phyloP scores from a whole-genome alignment of 768 basidiomycete genomes.

The Mycena rosella region DNA sequence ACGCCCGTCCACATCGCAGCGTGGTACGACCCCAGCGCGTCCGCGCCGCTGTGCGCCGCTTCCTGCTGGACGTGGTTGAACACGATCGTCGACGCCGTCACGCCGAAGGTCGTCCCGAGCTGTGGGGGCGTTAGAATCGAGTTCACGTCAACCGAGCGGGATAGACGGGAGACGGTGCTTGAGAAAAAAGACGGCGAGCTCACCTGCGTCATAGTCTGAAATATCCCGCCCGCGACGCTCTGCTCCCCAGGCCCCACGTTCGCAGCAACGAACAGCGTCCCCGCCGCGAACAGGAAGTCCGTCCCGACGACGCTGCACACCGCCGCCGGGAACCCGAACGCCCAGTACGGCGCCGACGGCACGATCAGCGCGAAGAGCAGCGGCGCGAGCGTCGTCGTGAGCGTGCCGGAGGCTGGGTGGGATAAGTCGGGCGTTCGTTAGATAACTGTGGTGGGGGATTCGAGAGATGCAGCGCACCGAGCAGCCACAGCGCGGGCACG shows the following conservation, averaged over 20 bases:
- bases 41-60: constrained; percentile 38
- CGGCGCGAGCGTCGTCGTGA: constrained; percentile 60
- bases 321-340: constrained; percentile 71
- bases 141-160: too few species aligned
- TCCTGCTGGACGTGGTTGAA: constrained; percentile 58
- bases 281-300: constrained; percentile 71
- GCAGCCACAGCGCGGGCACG: not conserved
- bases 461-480: too few species aligned
- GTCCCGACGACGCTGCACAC: constrained; percentile 67
- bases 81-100: constrained; percentile 70
- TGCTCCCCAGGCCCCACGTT: constrained; percentile 67
- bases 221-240: constrained; percentile 70
- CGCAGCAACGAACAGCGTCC: constrained; percentile 69
- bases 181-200: constrained; percentile 22
- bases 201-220: too few species aligned
- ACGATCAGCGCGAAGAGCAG: constrained; percentile 69
- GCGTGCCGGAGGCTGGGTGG: constrained; percentile 57
- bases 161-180: not conserved
- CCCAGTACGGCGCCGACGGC: constrained; percentile 65
- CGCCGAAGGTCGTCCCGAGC: constrained; percentile 69
- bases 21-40: constrained; percentile 28
- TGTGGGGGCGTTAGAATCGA: constrained; percentile 33
- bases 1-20: constrained; percentile 36
- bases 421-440: too few species aligned
- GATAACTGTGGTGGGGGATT: too few species aligned